Percentiles rank a stretch among this genome's conserved stretches.
phyloP scores from a whole-genome alignment of 176 grass and related monocot species.

The Cocos nucifera region DNA sequence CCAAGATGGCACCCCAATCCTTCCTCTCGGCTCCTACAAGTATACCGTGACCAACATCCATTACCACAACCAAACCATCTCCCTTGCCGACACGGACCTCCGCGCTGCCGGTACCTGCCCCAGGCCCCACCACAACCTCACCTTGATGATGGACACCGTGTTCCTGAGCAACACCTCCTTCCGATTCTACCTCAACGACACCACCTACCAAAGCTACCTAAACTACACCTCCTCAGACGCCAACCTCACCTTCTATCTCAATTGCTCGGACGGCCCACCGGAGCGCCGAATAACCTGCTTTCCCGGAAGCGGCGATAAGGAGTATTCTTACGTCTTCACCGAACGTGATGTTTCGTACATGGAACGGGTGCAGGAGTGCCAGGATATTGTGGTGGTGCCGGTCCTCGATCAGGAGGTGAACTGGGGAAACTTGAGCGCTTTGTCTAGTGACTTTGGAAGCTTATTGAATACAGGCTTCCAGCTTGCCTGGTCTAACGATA shows the following conservation, averaged over 20 bases:
- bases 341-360: too few species aligned
- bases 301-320: accelerated
- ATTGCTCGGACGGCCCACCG: background rate
- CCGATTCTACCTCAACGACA: too few species aligned
- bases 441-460: background rate
- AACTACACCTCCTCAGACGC: background rate
- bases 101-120: accelerated
- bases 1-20: conserved; percentile 18
- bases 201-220: too few species aligned
- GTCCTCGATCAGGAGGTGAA: background rate
- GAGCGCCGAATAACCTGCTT: background rate
- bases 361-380: too few species aligned
- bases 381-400: too few species aligned
- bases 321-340: background rate
- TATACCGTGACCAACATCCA: conserved; percentile 27
- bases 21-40: conserved; percentile 6
- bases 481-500: background rate
- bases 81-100: conserved; percentile 25
- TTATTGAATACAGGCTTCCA: background rate
- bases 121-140: background rate
- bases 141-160: background rate
- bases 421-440: too few species aligned
- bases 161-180: too few species aligned
- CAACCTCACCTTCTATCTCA: conserved; percentile 11
- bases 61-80: conserved; percentile 14